These are phyloP conservation scores for Cladobotryum mycophilum DNA, from an alignment of 2,329 filamentous ascomycete species.

Conservation along the genomic window DNA sequence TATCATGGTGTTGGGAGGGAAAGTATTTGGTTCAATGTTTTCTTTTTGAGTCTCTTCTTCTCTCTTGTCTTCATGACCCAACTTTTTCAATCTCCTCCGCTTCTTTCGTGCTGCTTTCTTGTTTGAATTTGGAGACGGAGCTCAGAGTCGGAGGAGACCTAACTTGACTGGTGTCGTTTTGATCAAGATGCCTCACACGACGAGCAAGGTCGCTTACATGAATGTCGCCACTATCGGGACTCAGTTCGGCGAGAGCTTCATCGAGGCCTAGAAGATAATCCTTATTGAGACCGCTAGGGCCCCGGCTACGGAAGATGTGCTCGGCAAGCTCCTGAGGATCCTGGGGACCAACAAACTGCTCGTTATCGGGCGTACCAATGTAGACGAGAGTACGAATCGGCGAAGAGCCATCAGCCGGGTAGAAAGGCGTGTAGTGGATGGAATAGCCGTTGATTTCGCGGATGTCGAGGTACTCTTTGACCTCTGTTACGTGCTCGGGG, in stretches of 20 bases:
- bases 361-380: constrained; percentile 88
- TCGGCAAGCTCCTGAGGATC: constrained; percentile 70
- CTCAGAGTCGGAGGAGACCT: constrained; percentile 12
- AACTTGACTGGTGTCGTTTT: constrained; percentile 11
- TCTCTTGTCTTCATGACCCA: constrained; percentile 1
- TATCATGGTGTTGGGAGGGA: constrained; percentile 8
- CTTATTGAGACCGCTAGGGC: constrained; percentile 81
- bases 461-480: constrained; percentile 86
- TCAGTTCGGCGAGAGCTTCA: constrained; percentile 63
- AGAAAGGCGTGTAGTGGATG: constrained; percentile 84
- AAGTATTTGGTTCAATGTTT: constrained; percentile 10
- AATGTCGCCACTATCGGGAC: constrained; percentile 69
- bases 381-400: constrained; percentile 66
- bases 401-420: constrained; percentile 38
- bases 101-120: constrained; percentile 21
- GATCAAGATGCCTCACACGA: constrained; percentile 57
- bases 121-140: constrained; percentile 17
- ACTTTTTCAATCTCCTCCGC: constrained; percentile 25
- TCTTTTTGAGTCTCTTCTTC: constrained; percentile 7
- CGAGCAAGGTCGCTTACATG: constrained; percentile 79
- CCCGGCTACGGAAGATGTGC: constrained; percentile 70
- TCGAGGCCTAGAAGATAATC: constrained; percentile 86
- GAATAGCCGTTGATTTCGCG: constrained; percentile 97
- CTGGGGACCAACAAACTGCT: constrained; percentile 83
- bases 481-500: constrained; percentile 65